Base-by-base conservation (phyloP, 345 rosid species). In the Stellera chamaejasme region DNA sequence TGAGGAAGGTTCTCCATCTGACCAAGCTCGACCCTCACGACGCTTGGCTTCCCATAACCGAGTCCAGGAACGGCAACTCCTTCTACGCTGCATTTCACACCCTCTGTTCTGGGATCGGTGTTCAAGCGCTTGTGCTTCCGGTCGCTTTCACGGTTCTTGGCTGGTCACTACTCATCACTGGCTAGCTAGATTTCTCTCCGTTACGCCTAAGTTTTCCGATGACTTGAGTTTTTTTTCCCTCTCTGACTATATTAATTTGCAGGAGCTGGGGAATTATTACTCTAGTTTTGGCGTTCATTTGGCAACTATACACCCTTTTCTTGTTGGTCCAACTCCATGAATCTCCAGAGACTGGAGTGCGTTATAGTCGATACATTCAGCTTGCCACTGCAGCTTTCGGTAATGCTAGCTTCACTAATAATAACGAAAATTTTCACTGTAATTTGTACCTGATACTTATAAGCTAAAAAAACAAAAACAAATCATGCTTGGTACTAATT, bases 31-130 rank as follows among this genome's bases (percentile, higher is more conserved):
- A 82, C 51, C 85, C 88, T 25, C 72, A 69, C 8, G 88, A 85
- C 27, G 93, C 93, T 11, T 92, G 98, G 98, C 81, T 92, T 36
- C 96, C 96, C 0, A 88, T 92, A 61, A 92, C 96, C 2, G 93
- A 88, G 69, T 92, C 98, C 1, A 65, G 95, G 55, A 85, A 88
- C 47, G 95, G 96, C 3, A 92, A 88, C 58, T 72, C 84, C 7
- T 80, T 55, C 56, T 88, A 90, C 49, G 90, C 93, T 0, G 90
- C 87, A 52, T 85, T 86, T 77, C 96, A 88, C 42, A 78, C 78
- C 53, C 93, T 88, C 3, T 92, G 95, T 60, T 84, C 96, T 0
- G 96, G 98, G 7, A 76, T 92, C 60, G 93, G 96, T 23, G 45
- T 77, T 36, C 98, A 88, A 66, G 93, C 90, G 16, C 88, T 92